phyloP scores from a whole-genome alignment of 164 flowering plant genomes.

The Tetracentron sinense region DNA sequence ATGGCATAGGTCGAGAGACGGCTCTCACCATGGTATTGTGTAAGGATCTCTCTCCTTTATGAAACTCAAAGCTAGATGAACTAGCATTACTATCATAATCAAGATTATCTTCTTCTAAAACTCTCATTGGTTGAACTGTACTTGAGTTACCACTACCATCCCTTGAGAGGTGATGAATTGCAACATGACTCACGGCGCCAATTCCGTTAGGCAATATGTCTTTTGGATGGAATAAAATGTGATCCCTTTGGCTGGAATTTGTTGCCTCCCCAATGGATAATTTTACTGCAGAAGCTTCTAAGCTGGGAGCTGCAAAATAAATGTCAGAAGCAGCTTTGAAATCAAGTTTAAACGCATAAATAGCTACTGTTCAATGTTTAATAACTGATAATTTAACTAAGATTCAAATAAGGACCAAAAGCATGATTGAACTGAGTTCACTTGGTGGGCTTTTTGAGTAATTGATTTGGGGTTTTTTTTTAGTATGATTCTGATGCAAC shows the following conservation, averaged over 20 bases:
- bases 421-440: no score
- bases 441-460: no score
- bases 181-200: conserved; percentile 21
- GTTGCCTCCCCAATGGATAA: conserved; percentile 14
- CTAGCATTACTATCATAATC: conserved; percentile 92
- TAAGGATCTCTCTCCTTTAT: conserved; percentile 57
- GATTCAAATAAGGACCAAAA: no score
- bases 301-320: conserved; percentile 25
- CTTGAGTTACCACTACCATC: conserved; percentile 38
- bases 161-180: conserved; percentile 31
- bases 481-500: no score
- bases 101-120: conserved; percentile 62
- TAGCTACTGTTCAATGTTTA: no score
- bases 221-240: conserved; percentile 16
- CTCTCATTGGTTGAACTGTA: conserved; percentile 51
- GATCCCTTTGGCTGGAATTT: conserved; percentile 23
- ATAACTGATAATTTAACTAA: no score
- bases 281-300: conserved; percentile 22
- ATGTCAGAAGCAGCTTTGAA: conserved; percentile 4
- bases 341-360: no score
- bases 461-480: no score
- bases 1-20: conserved; percentile 59
- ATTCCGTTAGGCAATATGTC: no score
- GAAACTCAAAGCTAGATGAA: conserved; percentile 93
- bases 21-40: conserved; percentile 40